phyloP scores from a whole-genome alignment of 2,329 filamentous ascomycete species.

The Thelonectria blattea region DNA sequence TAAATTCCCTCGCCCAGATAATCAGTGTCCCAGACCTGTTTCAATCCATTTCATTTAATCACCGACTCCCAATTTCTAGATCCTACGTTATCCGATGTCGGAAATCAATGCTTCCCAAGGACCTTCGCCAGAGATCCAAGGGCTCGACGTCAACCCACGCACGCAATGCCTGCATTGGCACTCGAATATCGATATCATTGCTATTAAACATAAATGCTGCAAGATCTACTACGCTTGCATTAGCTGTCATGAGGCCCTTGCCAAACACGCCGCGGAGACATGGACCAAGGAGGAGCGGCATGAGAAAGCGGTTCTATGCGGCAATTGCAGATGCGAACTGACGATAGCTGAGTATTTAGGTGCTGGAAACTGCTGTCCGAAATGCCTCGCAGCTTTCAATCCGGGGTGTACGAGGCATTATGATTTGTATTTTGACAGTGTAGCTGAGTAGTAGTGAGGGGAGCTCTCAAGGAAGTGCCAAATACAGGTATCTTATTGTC shows the following conservation, averaged over 20 bases:
- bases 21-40: no score
- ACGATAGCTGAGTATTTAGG: constrained; percentile 16
- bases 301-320: constrained; percentile 19
- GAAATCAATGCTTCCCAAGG: neutral
- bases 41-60: no score
- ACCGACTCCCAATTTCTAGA: no score
- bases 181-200: constrained; percentile 24
- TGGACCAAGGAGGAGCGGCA: constrained; percentile 19
- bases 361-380: constrained; percentile 11
- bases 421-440: constrained; percentile 25
- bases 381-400: constrained; percentile 16
- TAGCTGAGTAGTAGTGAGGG: neutral
- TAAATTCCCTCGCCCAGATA: no score
- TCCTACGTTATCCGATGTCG: neutral
- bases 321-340: constrained; percentile 17
- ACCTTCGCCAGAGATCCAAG: constrained; percentile 1
- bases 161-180: constrained; percentile 25
- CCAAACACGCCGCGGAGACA: constrained; percentile 11
- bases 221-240: constrained; percentile 25
- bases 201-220: constrained; percentile 26
- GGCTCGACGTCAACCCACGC: constrained; percentile 12
- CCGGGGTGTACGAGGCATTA: constrained; percentile 23
- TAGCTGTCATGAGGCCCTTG: constrained; percentile 23
- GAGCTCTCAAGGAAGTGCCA: no score
- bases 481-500: no score